phyloP scores from a whole-genome alignment of 1,284 basidiomycete species.

The Naganishia cerealis region DNA sequence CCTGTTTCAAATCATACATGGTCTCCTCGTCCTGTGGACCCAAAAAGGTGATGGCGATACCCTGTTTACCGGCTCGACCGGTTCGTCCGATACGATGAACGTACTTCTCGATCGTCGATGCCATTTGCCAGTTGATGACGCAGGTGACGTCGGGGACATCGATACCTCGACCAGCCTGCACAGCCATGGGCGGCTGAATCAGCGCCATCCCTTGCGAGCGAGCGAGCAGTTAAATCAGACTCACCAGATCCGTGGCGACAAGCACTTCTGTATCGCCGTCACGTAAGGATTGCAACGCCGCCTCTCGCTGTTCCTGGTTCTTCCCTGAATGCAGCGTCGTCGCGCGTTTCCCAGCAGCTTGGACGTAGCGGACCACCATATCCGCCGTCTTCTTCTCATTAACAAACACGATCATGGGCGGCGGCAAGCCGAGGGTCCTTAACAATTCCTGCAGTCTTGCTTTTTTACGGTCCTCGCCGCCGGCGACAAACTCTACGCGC shows the following conservation, averaged over 20 bases:
- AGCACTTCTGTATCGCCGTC: conserved; percentile 79
- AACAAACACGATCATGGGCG: conserved; percentile 98
- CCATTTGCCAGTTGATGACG: conserved; percentile 98
- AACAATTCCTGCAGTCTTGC: conserved; percentile 83
- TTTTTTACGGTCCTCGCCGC: conserved; percentile 92
- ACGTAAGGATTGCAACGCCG: conserved; percentile 79
- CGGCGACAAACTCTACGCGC: conserved; percentile 84
- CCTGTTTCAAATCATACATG: conserved; percentile 67
- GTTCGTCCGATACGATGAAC: conserved; percentile 98
- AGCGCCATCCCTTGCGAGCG: not conserved
- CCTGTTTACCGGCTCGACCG: conserved; percentile 92
- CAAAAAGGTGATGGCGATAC: conserved; percentile 90
- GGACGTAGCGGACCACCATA: conserved; percentile 87
- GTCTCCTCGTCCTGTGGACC: conserved; percentile 94
- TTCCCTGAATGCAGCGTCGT: conserved; percentile 94
- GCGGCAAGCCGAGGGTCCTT: conserved; percentile 72
- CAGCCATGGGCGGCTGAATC: not conserved
- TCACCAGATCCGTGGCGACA: conserved; percentile 84
- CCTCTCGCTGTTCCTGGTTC: conserved; percentile 94
- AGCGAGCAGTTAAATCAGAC: not conserved
- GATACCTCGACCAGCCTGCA: conserved; percentile 85
- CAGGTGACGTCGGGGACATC: conserved; percentile 94
- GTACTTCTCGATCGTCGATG: conserved; percentile 91
- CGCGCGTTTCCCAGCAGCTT: conserved; percentile 77
- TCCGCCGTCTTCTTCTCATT: conserved; percentile 99